These are phyloP conservation scores for Wickerhamiella musiphila DNA, from an alignment of 805 yeast species.

Conservation along the genomic window DNA sequence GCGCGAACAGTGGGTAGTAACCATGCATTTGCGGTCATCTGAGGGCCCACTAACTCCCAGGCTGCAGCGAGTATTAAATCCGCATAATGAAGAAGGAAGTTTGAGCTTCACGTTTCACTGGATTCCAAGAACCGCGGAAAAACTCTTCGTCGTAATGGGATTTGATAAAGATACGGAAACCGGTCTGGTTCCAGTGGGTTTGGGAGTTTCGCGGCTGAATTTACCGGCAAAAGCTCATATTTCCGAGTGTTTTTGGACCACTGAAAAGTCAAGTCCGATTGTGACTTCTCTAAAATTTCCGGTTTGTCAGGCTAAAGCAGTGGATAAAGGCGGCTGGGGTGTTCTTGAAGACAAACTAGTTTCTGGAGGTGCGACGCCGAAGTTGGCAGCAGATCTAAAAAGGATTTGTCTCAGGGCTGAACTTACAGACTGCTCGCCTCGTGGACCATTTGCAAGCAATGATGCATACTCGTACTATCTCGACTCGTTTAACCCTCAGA, in stretches of 20 bases:
- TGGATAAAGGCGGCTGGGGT: slow-evolving; percentile 1
- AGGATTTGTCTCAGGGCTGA: background rate
- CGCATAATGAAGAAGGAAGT: background rate
- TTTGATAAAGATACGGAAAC: too few species aligned
- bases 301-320: too few species aligned
- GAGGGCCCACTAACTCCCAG: background rate
- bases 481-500: slow-evolving; percentile 1
- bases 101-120: background rate
- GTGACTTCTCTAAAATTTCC: too few species aligned
- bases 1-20: background rate
- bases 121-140: too few species aligned
- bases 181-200: background rate
- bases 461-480: background rate
- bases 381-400: background rate
- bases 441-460: background rate
- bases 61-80: background rate
- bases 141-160: too few species aligned
- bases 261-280: too few species aligned
- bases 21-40: background rate
- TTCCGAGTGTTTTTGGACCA: background rate
- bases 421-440: background rate
- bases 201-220: background rate
- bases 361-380: background rate
- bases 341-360: background rate
- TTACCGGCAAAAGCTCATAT: background rate